A percentile compares a stretch with the other conserved stretches of the same genome.
Evolutionary conservation across 345 rosid genomes (phyloP).

Genomic region (Ricinus communis): DNA sequence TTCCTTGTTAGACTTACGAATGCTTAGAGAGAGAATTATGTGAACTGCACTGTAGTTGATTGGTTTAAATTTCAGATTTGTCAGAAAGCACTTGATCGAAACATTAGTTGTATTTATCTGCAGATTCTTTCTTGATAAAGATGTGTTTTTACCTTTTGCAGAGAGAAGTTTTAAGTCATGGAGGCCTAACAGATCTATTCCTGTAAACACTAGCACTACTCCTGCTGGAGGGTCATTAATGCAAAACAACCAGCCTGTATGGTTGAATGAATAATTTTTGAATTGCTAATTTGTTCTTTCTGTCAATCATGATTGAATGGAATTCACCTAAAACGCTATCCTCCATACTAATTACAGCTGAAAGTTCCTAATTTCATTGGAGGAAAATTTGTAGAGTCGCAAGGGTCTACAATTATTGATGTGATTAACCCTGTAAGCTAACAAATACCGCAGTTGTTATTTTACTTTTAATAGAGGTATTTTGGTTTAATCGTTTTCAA

Average conservation of each 20-base stretch:
- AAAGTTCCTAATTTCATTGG: slow-evolving; percentile 42
- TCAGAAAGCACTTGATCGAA: not conserved
- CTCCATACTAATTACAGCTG: slow-evolving; percentile 17
- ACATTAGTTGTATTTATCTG: slow-evolving; percentile 5
- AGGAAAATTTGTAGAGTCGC: slow-evolving; percentile 38
- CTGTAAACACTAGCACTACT: slow-evolving; percentile 17
- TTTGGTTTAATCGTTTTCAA: not conserved
- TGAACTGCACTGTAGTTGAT: slow-evolving; percentile 11
- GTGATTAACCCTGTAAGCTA: slow-evolving; percentile 46
- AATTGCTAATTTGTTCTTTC: no score
- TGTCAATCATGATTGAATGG: not conserved
- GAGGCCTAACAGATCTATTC: slow-evolving; percentile 37
- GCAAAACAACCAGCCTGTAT: slow-evolving; percentile 33
- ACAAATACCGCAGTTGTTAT: not conserved
- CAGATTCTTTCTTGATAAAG: slow-evolving; percentile 8
- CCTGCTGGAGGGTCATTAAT: slow-evolving; percentile 21
- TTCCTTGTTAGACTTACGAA: not conserved
- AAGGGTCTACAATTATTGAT: slow-evolving; percentile 32
- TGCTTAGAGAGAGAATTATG: not conserved
- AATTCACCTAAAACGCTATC: not conserved
- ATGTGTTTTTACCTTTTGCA: slow-evolving; percentile 16
- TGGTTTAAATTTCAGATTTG: slow-evolving; percentile 4
- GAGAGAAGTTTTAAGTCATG: slow-evolving; percentile 42
- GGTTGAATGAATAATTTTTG: no score
- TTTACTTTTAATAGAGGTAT: slow-evolving; percentile 1